Base-by-base conservation (phyloP, 192 early-diverging fungal species). In the Kappamyces sp. region DNA sequence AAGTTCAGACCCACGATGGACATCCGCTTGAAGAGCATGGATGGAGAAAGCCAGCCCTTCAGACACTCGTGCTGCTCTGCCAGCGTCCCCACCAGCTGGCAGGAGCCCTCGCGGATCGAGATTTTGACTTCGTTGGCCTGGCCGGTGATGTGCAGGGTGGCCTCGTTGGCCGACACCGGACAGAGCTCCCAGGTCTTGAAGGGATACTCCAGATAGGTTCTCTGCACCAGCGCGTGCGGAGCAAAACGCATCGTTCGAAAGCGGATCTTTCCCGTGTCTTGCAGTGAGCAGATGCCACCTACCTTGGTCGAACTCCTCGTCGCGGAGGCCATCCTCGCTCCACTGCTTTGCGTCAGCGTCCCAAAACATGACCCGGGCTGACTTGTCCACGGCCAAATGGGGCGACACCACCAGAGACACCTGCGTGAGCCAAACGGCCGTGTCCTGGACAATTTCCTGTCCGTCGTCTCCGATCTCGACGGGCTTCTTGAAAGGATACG, bases 291-390 rank as follows among this genome's bases (percentile, higher is more conserved):
- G 38, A 10, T 23, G 9, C 41, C 10, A 1, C 40, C 34, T 36
- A 79, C 77, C 77, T 36, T 42, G 13, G 40, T 81, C 75, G 55
- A 77, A 73, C 55, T 81, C 79, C 2, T 74, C 72, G 40, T 78
- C 79, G 13, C 58, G 43, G 12, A 81, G 69, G 15, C 66, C 70
- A 3, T 81, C 79, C 5, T 73, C 68, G 33, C 64, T 62, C 79
- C 79, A 81, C 36, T 34, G 38, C 32, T 61, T 70, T 1, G 47
- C 37, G 6, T 62, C 61, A 37, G 41, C 62, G 47, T 74, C 67
- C 70, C 73, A 81, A 48, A 55, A 75, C 66, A 72, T 71, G 37
- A 81, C 70, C 15, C 66, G 72, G 3, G 76, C 72, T 12, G 66
- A 57, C 5, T 66, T 67, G 37, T 76, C 60, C 15, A 77, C 46